phyloP scores from a whole-genome alignment of 73 alveolate species.

The Paramecium caudatum region DNA sequence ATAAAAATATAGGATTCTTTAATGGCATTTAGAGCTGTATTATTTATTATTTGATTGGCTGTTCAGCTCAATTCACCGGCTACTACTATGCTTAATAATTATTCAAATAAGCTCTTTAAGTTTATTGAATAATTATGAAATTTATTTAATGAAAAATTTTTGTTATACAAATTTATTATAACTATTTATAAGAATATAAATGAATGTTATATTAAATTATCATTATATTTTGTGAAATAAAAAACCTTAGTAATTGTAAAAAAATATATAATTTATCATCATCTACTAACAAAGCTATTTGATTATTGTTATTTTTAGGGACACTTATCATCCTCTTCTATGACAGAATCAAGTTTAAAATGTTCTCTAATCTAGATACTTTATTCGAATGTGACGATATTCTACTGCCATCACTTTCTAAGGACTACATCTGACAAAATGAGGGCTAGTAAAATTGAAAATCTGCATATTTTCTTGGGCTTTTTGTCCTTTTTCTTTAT shows the following conservation, averaged over 20 bases:
- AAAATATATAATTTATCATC: too few relatives aligned
- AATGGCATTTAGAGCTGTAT: slow-evolving; percentile 48
- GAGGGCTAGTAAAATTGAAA: slow-evolving; percentile 38
- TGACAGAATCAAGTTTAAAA: slow-evolving; percentile 4
- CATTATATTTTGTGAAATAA: too few relatives aligned
- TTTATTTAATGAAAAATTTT: too few relatives aligned
- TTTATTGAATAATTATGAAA: too few relatives aligned
- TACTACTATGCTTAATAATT: slow-evolving; percentile 49
- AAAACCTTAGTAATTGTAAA: too few relatives aligned
- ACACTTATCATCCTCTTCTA: slow-evolving; percentile 18
- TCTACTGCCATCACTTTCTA: background rate
- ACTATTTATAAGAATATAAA: too few relatives aligned
- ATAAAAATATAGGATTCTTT: background rate
- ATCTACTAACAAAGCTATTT: too few relatives aligned
- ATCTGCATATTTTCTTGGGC: slow-evolving; percentile 67
- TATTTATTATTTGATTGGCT: slow-evolving; percentile 45
- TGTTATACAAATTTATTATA: too few relatives aligned
- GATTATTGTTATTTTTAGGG: too few relatives aligned
- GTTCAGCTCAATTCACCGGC: slow-evolving; percentile 59
- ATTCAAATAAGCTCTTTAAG: slow-evolving; percentile 9
- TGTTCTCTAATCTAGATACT: background rate
- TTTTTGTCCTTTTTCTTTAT: slow-evolving; percentile 21
- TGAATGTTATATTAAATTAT: too few relatives aligned
- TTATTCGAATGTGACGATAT: background rate
- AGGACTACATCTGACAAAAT: background rate